Percentiles rank a stretch among this genome's conserved stretches.
phyloP scores from a whole-genome alignment of 805 yeast genomes.

The Komagataella pseudopastoris region DNA sequence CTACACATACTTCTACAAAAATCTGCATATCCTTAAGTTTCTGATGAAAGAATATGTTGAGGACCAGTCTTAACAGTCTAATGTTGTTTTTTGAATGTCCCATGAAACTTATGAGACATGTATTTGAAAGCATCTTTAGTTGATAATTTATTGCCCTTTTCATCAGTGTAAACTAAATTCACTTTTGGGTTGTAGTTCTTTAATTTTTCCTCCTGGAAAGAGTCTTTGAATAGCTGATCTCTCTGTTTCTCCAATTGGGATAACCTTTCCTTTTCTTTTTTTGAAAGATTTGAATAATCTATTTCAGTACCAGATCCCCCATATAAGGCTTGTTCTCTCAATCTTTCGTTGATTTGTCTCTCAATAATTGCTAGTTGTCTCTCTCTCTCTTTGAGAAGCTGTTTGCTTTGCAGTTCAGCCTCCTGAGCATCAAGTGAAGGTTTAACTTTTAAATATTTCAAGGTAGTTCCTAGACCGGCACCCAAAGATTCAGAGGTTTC shows the following conservation, averaged over 20 bases:
- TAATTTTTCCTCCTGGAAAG: conserved; percentile 8
- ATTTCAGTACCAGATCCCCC: not conserved
- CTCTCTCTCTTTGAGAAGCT: not conserved
- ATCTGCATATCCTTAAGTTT: not conserved
- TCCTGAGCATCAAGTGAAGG: conserved; percentile 4
- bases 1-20: not conserved
- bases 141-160: conserved; percentile 40
- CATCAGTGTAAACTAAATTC: conserved; percentile 49
- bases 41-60: not conserved
- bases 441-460: conserved; percentile 14
- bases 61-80: not conserved
- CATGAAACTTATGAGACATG: conserved; percentile 70
- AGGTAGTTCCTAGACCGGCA: conserved; percentile 23
- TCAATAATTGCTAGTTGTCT: not conserved
- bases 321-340: not conserved
- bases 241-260: not conserved
- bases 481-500: not conserved
- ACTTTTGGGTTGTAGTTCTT: conserved; percentile 31
- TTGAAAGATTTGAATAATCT: not conserved
- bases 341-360: conserved; percentile 2
- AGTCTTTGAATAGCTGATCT: not conserved
- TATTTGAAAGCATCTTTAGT: conserved; percentile 68
- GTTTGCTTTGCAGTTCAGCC: conserved; percentile 8
- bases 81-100: conserved; percentile 13
- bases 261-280: conserved; percentile 1